Evolutionary conservation across 2,329 filamentous ascomycete species (phyloP).

Genomic region (Fusarium liriodendri): DNA sequence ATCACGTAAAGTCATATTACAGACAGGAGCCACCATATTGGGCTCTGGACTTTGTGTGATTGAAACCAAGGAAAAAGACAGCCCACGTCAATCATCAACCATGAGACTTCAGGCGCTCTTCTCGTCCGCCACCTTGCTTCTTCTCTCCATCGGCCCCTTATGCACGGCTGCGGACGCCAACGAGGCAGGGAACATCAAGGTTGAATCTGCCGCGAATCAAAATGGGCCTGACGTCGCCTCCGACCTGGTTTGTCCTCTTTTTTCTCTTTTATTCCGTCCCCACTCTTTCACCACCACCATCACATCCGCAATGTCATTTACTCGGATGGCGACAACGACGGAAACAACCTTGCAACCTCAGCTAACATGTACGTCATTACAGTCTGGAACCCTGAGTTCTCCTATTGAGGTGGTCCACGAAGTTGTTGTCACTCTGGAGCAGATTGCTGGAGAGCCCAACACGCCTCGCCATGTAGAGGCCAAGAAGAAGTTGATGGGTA

Average conservation of each 20-base stretch:
- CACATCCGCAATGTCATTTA: not conserved
- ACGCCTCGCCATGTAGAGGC: constrained; percentile 46
- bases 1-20: constrained; percentile 2
- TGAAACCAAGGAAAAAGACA: not conserved
- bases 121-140: not conserved
- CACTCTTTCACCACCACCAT: not conserved
- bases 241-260: constrained; percentile 28
- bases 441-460: constrained; percentile 30
- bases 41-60: not conserved
- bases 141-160: constrained; percentile 5
- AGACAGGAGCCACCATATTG: not conserved
- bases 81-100: not conserved
- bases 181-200: constrained; percentile 16
- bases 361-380: constrained; percentile 17
- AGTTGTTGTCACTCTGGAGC: constrained; percentile 42
- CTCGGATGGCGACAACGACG: not conserved
- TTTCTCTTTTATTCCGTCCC: not conserved
- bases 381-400: constrained; percentile 14
- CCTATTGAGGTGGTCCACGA: constrained; percentile 43
- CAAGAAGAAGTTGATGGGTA: constrained; percentile 45
- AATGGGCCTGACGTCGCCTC: constrained; percentile 23
- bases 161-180: constrained; percentile 16
- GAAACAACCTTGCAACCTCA: not conserved
- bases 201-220: constrained; percentile 7
- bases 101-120: constrained; percentile 26